Conservation (phyloP, 352 stramenopile species). For the Saprolegnia parasitica region DNA sequence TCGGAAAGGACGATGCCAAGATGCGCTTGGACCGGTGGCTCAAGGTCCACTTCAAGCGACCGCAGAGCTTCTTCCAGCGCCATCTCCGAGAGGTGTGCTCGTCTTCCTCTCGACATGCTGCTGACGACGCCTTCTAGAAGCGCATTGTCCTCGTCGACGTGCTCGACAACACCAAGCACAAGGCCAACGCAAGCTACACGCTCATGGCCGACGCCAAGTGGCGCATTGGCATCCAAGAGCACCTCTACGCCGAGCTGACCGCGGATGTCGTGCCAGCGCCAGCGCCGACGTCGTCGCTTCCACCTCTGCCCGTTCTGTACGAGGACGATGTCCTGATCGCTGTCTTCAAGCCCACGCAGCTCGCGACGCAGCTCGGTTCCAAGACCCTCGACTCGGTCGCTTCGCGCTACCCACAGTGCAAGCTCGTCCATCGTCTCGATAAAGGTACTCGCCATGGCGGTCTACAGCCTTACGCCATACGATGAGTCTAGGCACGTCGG, state of each 20-base stretch:
- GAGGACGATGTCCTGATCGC: conserved; percentile 7
- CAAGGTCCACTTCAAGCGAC: conserved; percentile 24
- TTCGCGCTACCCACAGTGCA: conserved; percentile 19
- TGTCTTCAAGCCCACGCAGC: conserved; percentile 11
- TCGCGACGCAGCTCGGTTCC: conserved; percentile 24
- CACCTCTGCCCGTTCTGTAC: conserved; percentile 14
- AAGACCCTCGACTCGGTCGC: conserved; percentile 20
- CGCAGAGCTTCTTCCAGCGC: conserved; percentile 29
- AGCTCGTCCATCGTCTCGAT: conserved; percentile 26
- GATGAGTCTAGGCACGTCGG: conserved; percentile 11
- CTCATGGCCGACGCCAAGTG: conserved; percentile 12
- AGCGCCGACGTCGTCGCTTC: background rate
- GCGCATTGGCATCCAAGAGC: conserved; percentile 14
- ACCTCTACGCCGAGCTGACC: conserved; percentile 2
- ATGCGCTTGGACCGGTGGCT: conserved; percentile 29
- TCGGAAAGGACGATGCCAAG: conserved; percentile 20
- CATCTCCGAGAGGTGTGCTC: conserved; percentile 21
- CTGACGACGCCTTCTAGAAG: conserved; percentile 12
- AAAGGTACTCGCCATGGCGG: conserved; percentile 6
- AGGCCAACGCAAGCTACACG: conserved; percentile 4
- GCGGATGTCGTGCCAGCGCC: background rate
- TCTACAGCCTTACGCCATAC: background rate
- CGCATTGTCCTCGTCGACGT: conserved; percentile 20
- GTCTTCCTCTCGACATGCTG: background rate
- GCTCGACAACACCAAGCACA: background rate